Percentiles rank a stretch among this genome's conserved stretches.
These are phyloP conservation scores for Quercus agrifolia DNA, from an alignment of 306 rosid genomes.

Conservation along the genomic window DNA sequence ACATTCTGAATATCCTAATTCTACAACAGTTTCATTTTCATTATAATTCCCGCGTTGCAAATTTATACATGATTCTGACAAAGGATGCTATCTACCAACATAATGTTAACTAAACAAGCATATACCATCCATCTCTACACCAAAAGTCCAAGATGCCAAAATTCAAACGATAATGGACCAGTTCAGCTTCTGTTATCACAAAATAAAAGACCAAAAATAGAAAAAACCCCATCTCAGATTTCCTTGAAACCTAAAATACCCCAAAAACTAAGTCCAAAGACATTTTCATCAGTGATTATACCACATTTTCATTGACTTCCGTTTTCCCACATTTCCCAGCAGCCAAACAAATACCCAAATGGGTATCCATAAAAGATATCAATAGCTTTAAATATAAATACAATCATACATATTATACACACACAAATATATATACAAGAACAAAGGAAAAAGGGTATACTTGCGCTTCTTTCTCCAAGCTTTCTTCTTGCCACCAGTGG, in stretches of 20 bases:
- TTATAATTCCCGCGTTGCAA: neutral
- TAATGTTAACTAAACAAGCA: neutral
- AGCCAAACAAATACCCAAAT: neutral
- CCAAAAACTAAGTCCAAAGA: neutral
- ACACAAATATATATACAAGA: neutral
- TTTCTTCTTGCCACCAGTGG: conserved; percentile 59
- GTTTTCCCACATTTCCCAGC: neutral
- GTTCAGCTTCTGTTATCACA: no score
- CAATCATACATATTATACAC: neutral
- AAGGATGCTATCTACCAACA: neutral
- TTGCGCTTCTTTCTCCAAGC: conserved; percentile 61
- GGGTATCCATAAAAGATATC: no score
- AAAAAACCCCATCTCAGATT: neutral
- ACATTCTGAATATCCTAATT: neutral
- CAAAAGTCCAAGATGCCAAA: neutral
- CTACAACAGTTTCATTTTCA: neutral
- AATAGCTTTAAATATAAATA: neutral
- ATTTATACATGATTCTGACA: neutral
- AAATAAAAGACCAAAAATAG: no score
- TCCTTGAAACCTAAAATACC: neutral
- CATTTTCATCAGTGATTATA: neutral
- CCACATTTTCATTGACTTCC: neutral
- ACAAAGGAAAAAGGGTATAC: neutral
- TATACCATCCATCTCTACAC: neutral
- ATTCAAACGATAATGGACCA: neutral